Percentiles rank a stretch among this genome's conserved stretches.
These are phyloP conservation scores for Aureobasidium mangrovei DNA, from an alignment of 2,329 filamentous ascomycete genomes.

Conservation along the genomic window DNA sequence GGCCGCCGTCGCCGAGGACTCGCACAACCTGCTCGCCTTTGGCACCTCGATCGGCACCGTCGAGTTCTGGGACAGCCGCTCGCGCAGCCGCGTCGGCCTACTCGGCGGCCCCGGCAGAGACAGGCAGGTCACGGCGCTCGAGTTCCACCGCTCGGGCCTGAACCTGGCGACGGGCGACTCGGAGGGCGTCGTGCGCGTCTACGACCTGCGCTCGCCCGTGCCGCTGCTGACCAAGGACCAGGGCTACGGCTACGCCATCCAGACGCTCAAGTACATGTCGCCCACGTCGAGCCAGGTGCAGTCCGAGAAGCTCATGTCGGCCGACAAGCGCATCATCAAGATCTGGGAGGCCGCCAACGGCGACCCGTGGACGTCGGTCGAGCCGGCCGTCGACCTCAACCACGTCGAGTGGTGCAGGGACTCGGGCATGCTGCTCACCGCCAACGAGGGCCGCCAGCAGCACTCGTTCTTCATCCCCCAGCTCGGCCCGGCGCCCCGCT, in stretches of 20 bases:
- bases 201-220: conserved; percentile 80
- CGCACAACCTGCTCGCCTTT: conserved; percentile 85
- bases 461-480: conserved; percentile 94
- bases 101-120: conserved; percentile 32
- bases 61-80: conserved; percentile 91
- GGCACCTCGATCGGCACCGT: conserved; percentile 92
- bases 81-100: conserved; percentile 69
- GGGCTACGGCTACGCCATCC: conserved; percentile 86
- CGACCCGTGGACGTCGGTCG: conserved; percentile 87
- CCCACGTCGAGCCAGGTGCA: conserved; percentile 63
- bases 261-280: conserved; percentile 63
- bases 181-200: conserved; percentile 78
- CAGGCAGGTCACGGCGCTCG: conserved; percentile 69
- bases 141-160: conserved; percentile 76
- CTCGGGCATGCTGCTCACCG: conserved; percentile 89
- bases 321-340: conserved; percentile 95
- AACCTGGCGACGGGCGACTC: conserved; percentile 83
- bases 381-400: conserved; percentile 90
- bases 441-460: conserved; percentile 92
- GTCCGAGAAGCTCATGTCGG: conserved; percentile 70
- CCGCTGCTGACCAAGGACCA: conserved; percentile 89
- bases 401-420: conserved; percentile 87
- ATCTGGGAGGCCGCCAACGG: conserved; percentile 82
- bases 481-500: conserved; percentile 83
- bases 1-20: conserved; percentile 76